phyloP scores from a whole-genome alignment of 768 basidiomycete genomes.

The Russula earlei region DNA sequence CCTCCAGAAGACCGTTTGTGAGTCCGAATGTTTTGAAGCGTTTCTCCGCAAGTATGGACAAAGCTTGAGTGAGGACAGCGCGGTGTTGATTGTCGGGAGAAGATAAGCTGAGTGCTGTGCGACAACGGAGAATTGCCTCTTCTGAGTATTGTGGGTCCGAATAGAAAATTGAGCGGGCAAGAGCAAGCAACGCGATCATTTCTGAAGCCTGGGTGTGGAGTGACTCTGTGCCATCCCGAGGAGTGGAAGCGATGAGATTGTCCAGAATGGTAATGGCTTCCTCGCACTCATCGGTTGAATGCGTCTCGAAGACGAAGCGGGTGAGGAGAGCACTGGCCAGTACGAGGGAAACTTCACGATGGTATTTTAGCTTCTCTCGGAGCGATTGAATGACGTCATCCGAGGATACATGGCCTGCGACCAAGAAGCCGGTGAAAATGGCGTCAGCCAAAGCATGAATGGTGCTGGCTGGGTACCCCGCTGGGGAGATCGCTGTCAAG shows the following conservation, averaged over 20 bases:
- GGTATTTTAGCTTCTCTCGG: background rate
- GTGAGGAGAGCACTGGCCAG: background rate
- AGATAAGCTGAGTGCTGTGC: background rate
- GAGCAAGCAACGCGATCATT: background rate
- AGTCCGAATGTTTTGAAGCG: background rate
- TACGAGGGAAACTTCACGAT: background rate
- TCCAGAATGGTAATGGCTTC: background rate
- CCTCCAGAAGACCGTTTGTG: background rate
- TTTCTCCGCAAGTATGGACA: background rate
- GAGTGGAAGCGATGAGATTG: background rate
- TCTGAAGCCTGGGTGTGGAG: background rate
- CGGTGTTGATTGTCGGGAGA: background rate
- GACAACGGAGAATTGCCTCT: background rate
- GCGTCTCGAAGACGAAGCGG: background rate
- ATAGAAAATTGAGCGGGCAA: background rate
- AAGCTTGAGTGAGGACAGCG: background rate
- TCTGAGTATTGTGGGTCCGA: background rate
- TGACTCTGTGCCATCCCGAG: background rate
- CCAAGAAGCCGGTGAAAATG: background rate
- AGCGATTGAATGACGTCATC: background rate
- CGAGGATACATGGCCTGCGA: background rate
- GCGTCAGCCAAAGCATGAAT: background rate
- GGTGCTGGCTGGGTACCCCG: background rate
- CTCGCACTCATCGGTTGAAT: conserved; percentile 1
- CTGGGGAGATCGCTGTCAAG: too few species aligned